Evolutionary conservation across 1,284 basidiomycete genomes (phyloP).

Genomic region (Naganishia albida): DNA sequence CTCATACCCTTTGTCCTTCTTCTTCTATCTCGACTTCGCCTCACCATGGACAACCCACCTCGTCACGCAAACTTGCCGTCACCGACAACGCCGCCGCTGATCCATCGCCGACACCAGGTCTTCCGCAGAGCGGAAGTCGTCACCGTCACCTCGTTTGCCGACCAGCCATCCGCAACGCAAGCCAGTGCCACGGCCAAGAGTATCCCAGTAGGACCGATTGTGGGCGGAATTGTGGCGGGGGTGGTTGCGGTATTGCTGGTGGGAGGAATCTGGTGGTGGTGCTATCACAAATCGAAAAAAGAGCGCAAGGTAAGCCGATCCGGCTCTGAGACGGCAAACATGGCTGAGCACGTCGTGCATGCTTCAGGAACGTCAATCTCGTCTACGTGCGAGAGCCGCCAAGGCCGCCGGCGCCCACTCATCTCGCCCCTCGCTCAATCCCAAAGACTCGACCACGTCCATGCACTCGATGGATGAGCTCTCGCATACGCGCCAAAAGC

Average conservation of each 20-base stretch:
- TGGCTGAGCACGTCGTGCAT: not conserved
- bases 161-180: slow-evolving; percentile 7
- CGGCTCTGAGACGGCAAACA: not conserved
- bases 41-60: not conserved
- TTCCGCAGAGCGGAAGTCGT: slow-evolving; percentile 23
- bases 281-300: slow-evolving; percentile 35
- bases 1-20: not conserved
- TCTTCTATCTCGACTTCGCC: not conserved
- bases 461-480: slow-evolving; percentile 17
- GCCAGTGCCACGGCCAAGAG: slow-evolving; percentile 1
- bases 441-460: slow-evolving; percentile 5
- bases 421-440: slow-evolving; percentile 13
- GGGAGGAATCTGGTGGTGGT: slow-evolving; percentile 35
- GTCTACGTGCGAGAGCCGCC: slow-evolving; percentile 10
- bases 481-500: not conserved
- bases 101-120: not conserved
- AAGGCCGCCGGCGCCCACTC: slow-evolving; percentile 6
- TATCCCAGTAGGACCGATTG: slow-evolving; percentile 36
- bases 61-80: not conserved
- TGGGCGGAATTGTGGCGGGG: slow-evolving; percentile 42
- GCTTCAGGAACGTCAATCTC: slow-evolving; percentile 14
- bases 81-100: slow-evolving; percentile 2
- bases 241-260: slow-evolving; percentile 37
- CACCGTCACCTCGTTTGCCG: slow-evolving; percentile 23
- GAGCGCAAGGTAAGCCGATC: slow-evolving; percentile 32